Conservation (phyloP, 2,329 filamentous ascomycete species). For the Cladophialophora psammophila region DNA sequence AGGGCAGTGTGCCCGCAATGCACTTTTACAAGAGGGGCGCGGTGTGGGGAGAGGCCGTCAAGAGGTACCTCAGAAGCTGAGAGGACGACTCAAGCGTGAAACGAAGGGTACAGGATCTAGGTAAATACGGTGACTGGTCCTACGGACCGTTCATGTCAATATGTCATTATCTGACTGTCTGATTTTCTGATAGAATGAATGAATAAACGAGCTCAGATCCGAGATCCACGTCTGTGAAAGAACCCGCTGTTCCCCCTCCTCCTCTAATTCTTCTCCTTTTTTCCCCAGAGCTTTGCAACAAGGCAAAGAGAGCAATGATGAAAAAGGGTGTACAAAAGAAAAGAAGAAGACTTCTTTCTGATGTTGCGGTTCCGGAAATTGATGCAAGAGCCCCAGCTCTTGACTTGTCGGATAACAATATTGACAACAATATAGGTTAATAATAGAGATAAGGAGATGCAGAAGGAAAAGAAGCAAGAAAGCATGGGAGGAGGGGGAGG, state of each 20-base stretch:
- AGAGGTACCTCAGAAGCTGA: slow-evolving; percentile 54
- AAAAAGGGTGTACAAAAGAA: not conserved
- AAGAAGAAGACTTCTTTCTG: too few relatives aligned
- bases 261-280: not conserved
- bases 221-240: not conserved
- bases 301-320: not conserved
- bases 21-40: slow-evolving; percentile 65
- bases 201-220: not conserved
- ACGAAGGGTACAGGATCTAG: not conserved
- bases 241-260: not conserved
- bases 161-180: not conserved
- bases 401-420: not conserved
- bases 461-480: too few relatives aligned
- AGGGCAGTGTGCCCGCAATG: slow-evolving; percentile 65
- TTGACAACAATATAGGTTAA: not conserved
- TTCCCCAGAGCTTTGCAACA: not conserved
- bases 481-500: too few relatives aligned
- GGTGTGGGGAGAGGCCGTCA: slow-evolving; percentile 64
- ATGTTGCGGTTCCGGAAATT: too few relatives aligned
- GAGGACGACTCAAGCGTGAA: not conserved
- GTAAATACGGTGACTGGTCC: not conserved
- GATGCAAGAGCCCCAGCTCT: not conserved
- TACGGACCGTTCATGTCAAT: not conserved
- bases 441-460: not conserved
- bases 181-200: not conserved